phyloP scores from a whole-genome alignment of 75 land plant species.

The Sequoia sempervirens region DNA sequence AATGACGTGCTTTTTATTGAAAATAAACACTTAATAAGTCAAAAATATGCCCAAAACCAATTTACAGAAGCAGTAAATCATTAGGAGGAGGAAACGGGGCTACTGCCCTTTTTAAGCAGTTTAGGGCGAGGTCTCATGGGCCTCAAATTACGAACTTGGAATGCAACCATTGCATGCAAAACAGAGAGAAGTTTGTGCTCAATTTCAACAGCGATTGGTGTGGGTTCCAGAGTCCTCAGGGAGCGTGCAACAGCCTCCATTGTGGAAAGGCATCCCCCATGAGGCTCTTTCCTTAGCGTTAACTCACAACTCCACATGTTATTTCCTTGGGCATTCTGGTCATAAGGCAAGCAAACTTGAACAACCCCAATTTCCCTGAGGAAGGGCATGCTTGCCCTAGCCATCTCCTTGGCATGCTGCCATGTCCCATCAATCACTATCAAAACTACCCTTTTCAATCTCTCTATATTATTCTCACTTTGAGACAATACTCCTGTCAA shows the following conservation, averaged over 20 bases:
- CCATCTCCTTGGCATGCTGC: slow-evolving; percentile 95
- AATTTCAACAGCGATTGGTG: slow-evolving; percentile 35
- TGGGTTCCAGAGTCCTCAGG: slow-evolving; percentile 49
- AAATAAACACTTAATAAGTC: not conserved
- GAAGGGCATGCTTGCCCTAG: slow-evolving; percentile 58
- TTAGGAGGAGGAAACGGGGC: not conserved
- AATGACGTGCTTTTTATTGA: not conserved
- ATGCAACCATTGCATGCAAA: slow-evolving; percentile 63
- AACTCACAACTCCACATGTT: slow-evolving; percentile 58
- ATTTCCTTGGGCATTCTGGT: slow-evolving; percentile 47
- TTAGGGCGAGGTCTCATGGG: slow-evolving; percentile 45
- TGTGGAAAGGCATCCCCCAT: slow-evolving; percentile 70
- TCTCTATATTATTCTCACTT: not conserved
- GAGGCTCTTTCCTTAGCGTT: slow-evolving; percentile 80
- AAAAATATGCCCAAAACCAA: not conserved
- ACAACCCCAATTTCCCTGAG: slow-evolving; percentile 24
- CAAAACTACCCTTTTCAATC: slow-evolving; percentile 18
- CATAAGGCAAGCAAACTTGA: slow-evolving; percentile 39
- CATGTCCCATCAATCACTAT: slow-evolving; percentile 81
- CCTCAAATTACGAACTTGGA: slow-evolving; percentile 51
- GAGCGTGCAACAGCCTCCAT: slow-evolving; percentile 81
- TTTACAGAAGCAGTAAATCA: not conserved
- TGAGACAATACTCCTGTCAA: not conserved
- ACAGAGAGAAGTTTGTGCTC: slow-evolving; percentile 47
- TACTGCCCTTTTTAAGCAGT: slow-evolving; percentile 35